Percentiles rank a stretch among this genome's conserved stretches.
phyloP scores from a whole-genome alignment of 345 rosid genomes.

The Clausena lansium region DNA sequence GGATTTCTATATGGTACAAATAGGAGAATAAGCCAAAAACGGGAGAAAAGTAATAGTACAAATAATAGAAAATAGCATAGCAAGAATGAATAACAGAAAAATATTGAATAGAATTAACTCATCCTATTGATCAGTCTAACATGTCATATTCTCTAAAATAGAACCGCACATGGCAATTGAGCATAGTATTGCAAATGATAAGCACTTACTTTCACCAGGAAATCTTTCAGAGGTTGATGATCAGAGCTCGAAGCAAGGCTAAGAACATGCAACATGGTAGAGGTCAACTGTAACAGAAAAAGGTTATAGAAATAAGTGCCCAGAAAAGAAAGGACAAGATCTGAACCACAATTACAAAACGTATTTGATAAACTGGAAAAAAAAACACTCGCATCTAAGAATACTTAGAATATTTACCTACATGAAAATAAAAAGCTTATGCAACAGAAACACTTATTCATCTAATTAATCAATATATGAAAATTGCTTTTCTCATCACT shows the following conservation, averaged over 20 bases:
- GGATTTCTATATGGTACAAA: slow-evolving; percentile 52
- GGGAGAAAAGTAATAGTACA: not conserved
- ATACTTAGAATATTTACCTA: not conserved
- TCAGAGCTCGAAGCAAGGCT: slow-evolving; percentile 57
- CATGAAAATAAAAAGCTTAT: too few species aligned
- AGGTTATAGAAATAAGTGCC: not conserved
- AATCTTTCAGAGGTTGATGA: slow-evolving; percentile 63
- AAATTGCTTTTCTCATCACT: not conserved
- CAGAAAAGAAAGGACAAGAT: not conserved
- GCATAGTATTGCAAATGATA: not conserved
- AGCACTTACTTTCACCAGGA: slow-evolving; percentile 67
- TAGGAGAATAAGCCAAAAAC: slow-evolving; percentile 12
- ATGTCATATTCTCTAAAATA: not conserved
- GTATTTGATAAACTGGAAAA: not conserved
- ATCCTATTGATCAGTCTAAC: not conserved
- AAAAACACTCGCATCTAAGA: not conserved
- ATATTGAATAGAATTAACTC: not conserved
- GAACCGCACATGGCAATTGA: not conserved
- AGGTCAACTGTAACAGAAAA: slow-evolving; percentile 59
- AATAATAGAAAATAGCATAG: not conserved
- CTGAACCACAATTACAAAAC: not conserved
- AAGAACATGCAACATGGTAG: slow-evolving; percentile 78
- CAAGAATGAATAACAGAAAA: not conserved
- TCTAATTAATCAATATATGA: not conserved
- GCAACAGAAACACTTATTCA: not conserved